These are phyloP conservation scores for Raddia guianensis DNA, from an alignment of 176 grass and related monocot species.

Conservation along the genomic window DNA sequence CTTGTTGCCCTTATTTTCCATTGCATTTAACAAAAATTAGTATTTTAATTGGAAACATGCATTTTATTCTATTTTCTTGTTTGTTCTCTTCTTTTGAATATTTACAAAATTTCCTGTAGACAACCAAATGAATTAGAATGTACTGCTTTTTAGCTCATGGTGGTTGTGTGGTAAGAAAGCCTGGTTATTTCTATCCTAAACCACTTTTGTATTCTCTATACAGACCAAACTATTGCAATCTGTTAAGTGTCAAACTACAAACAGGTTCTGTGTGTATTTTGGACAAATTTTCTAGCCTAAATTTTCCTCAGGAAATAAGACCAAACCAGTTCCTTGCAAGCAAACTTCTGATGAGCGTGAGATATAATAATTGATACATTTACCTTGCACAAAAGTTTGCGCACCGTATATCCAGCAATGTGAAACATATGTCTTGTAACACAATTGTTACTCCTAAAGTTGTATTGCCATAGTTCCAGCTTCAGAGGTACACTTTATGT, in stretches of 20 bases:
- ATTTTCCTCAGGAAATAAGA: neutral
- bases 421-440: neutral
- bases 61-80: neutral
- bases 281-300: neutral
- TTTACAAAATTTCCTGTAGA: neutral
- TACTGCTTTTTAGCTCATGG: neutral
- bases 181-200: neutral
- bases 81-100: neutral
- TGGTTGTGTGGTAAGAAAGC: neutral
- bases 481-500: neutral
- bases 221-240: neutral
- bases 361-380: neutral
- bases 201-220: neutral
- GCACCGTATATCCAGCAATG: no score
- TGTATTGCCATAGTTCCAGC: neutral
- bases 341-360: neutral
- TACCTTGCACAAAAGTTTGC: neutral
- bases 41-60: constrained; percentile 8
- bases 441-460: neutral
- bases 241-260: neutral
- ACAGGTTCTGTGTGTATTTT: neutral
- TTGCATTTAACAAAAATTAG: constrained; percentile 1
- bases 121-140: neutral
- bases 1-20: neutral
- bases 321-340: neutral